phyloP scores from a whole-genome alignment of 2,329 filamentous ascomycete species.

The Cladosporium sphaerospermum region DNA sequence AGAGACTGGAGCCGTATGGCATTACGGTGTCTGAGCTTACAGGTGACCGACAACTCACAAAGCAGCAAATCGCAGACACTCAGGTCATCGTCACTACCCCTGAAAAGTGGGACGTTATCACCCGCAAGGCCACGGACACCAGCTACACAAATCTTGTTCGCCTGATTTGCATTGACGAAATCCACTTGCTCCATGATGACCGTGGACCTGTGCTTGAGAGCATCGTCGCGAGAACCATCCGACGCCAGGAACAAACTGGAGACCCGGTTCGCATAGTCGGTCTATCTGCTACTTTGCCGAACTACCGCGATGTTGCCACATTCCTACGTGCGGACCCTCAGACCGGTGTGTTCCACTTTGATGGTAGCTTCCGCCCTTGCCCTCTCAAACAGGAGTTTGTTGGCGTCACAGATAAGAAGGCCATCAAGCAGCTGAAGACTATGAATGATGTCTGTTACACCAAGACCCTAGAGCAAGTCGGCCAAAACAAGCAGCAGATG shows the following conservation, averaged over 20 bases:
- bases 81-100: constrained; percentile 98
- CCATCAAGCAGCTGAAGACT: constrained; percentile 96
- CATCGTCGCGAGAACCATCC: constrained; percentile 89
- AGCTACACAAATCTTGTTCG: constrained; percentile 97
- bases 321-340: constrained; percentile 84
- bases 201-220: constrained; percentile 94
- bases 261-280: constrained; percentile 88
- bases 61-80: constrained; percentile 95
- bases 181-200: constrained; percentile 94
- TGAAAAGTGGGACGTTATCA: constrained; percentile 99
- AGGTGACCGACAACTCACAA: constrained; percentile 94
- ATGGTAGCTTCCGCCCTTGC: constrained; percentile 87
- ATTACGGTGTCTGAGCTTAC: constrained; percentile 93
- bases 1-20: constrained; percentile 81
- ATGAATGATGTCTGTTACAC: constrained; percentile 99
- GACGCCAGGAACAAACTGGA: constrained; percentile 87
- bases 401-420: constrained; percentile 93
- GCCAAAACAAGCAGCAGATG: constrained; percentile 91
- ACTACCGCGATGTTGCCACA: constrained; percentile 91
- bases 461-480: constrained; percentile 94
- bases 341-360: constrained; percentile 92
- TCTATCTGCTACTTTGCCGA: constrained; percentile 89
- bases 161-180: constrained; percentile 94
- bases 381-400: constrained; percentile 95
- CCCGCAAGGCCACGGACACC: constrained; percentile 90